These are phyloP conservation scores for Xylaria sp. DNA, from an alignment of 2,329 filamentous ascomycete genomes.

Conservation along the genomic window DNA sequence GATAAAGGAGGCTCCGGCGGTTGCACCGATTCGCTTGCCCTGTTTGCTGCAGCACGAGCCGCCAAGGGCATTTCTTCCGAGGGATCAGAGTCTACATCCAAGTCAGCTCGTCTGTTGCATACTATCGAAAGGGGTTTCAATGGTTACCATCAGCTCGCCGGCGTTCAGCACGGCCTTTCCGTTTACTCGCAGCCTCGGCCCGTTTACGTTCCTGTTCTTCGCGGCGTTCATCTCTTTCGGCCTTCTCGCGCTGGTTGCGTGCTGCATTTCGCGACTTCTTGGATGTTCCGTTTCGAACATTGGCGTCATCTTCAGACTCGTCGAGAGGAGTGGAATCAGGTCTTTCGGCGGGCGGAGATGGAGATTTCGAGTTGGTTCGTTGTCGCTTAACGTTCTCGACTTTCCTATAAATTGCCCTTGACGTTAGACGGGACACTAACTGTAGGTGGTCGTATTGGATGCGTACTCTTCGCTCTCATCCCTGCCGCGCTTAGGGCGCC, in stretches of 20 bases:
- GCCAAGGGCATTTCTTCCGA: conserved; percentile 67
- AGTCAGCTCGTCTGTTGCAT: conserved; percentile 40
- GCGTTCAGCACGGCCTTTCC: conserved; percentile 80
- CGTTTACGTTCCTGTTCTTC: conserved; percentile 76
- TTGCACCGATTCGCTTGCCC: conserved; percentile 37
- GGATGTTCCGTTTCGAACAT: conserved; percentile 53
- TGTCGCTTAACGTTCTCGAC: conserved; percentile 76
- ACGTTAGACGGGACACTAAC: conserved; percentile 29
- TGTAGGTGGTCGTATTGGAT: conserved; percentile 5
- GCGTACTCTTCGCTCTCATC: conserved; percentile 95
- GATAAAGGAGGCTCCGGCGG: conserved; percentile 49
- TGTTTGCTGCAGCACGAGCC: conserved; percentile 40
- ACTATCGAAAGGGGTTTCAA: not conserved
- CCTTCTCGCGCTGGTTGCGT: conserved; percentile 64
- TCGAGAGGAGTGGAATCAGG: conserved; percentile 52
- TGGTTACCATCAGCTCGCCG: conserved; percentile 76
- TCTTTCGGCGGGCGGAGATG: conserved; percentile 59
- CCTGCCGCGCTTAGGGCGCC: conserved; percentile 78
- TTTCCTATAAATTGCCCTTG: conserved; percentile 55
- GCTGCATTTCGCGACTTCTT: conserved; percentile 64
- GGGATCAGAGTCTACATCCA: conserved; percentile 67
- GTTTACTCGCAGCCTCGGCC: conserved; percentile 74
- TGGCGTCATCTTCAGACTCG: conserved; percentile 75
- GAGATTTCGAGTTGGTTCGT: conserved; percentile 77
- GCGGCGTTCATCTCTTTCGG: conserved; percentile 71